Evolutionary conservation across 768 basidiomycete species (phyloP).

Genomic region (Termitomyces sp.): DNA sequence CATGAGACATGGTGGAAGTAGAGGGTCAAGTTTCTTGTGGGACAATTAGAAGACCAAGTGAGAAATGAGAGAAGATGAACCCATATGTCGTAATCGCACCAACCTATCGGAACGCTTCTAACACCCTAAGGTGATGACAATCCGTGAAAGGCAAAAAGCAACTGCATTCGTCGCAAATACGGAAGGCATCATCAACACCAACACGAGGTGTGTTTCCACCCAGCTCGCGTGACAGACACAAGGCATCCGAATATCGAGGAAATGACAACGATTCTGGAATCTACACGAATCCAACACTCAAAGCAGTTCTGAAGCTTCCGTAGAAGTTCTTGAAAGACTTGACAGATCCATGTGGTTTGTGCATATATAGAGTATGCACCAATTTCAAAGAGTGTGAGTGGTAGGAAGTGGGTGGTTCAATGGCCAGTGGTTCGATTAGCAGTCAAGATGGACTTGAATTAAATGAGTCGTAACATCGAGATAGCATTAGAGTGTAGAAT

Average conservation of each 20-base stretch:
- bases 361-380: too few species aligned
- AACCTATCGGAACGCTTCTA: not conserved
- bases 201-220: not conserved
- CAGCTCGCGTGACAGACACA: not conserved
- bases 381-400: not conserved
- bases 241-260: not conserved
- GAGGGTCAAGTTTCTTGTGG: not conserved
- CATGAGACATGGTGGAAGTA: conserved; percentile 33
- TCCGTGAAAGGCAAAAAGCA: not conserved
- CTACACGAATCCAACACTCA: not conserved
- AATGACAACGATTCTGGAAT: not conserved
- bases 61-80: not conserved
- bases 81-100: not conserved
- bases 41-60: not conserved
- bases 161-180: not conserved
- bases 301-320: not conserved
- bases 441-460: not conserved
- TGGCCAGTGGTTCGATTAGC: not conserved
- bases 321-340: not conserved
- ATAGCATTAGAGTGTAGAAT: conserved; percentile 1
- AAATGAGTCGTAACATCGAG: conserved; percentile 3
- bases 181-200: not conserved
- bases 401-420: not conserved
- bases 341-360: not conserved
- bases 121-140: too few species aligned